Evolutionary conservation across 768 basidiomycete species (phyloP).

Genomic region (Pulveroboletus sp.): DNA sequence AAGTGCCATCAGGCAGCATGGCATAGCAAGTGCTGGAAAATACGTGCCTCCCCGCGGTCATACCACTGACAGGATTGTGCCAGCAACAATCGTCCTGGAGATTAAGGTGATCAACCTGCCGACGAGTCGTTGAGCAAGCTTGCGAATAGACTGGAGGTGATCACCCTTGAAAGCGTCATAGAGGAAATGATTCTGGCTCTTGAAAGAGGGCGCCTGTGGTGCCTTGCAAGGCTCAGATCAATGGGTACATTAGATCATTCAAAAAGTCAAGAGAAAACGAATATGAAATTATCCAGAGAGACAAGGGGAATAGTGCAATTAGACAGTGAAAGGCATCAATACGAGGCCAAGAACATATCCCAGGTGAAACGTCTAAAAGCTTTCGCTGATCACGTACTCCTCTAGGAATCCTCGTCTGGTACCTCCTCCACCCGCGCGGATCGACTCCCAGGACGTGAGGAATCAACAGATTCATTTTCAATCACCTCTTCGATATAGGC

Average conservation of each 20-base stretch:
- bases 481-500: constrained; percentile 36
- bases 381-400: not conserved
- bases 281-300: not conserved
- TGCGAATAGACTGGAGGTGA: constrained; percentile 32
- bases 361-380: not conserved
- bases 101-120: constrained; percentile 41
- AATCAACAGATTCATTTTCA: constrained; percentile 29
- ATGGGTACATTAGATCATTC: not conserved
- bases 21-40: constrained; percentile 11
- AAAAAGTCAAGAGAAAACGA: not conserved
- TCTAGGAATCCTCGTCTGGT: constrained; percentile 36
- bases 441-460: constrained; percentile 33
- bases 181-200: constrained; percentile 55
- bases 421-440: constrained; percentile 43
- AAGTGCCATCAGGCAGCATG: constrained; percentile 9
- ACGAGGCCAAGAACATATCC: not conserved
- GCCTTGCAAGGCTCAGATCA: not conserved
- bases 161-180: not conserved
- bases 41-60: no score
- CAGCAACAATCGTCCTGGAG: not conserved
- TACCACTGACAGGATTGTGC: not conserved
- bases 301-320: constrained; percentile 37
- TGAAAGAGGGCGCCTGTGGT: constrained; percentile 47
- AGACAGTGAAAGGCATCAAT: not conserved
- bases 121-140: not conserved